These are phyloP conservation scores for Kalmanozyma brasiliensis DNA, from an alignment of 1,284 basidiomycete species.

Conservation along the genomic window DNA sequence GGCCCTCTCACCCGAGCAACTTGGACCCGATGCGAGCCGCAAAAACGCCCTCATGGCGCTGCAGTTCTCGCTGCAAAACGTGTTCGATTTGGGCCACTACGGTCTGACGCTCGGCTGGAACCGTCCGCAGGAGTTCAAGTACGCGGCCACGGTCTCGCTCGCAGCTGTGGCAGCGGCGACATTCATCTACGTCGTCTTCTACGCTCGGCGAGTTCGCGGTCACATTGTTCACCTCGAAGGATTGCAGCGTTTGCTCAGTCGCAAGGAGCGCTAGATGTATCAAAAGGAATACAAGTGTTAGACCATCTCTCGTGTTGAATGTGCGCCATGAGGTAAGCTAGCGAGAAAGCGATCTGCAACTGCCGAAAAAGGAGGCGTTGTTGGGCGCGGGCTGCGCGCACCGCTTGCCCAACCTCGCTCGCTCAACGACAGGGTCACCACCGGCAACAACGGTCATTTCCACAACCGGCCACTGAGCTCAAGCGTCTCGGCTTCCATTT, in stretches of 20 bases:
- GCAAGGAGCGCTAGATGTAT: slow-evolving; percentile 30
- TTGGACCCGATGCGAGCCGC: slow-evolving; percentile 33
- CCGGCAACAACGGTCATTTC: slow-evolving; percentile 9
- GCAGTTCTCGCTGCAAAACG: slow-evolving; percentile 54
- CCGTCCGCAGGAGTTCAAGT: slow-evolving; percentile 51
- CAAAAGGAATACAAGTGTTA: neutral
- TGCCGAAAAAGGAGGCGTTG: slow-evolving; percentile 12
- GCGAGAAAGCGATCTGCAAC: slow-evolving; percentile 9
- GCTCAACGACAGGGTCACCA: no score
- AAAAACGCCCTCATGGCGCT: slow-evolving; percentile 54
- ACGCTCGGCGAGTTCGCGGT: slow-evolving; percentile 54
- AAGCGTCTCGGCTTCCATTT: slow-evolving; percentile 1
- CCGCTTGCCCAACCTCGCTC: slow-evolving; percentile 24
- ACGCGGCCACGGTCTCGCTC: slow-evolving; percentile 50
- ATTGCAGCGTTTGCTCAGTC: slow-evolving; percentile 30
- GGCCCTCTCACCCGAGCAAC: slow-evolving; percentile 37
- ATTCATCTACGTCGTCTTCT: slow-evolving; percentile 51
- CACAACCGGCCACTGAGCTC: slow-evolving; percentile 1
- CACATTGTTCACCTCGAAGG: slow-evolving; percentile 58
- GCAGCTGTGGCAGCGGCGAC: slow-evolving; percentile 50
- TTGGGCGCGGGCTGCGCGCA: slow-evolving; percentile 3
- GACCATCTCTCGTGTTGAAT: neutral
- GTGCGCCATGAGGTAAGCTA: neutral
- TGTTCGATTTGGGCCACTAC: slow-evolving; percentile 54
- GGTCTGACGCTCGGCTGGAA: slow-evolving; percentile 55